These are phyloP conservation scores for Chlorencoelia australis DNA, from an alignment of 2,329 filamentous ascomycete species.

Conservation along the genomic window DNA sequence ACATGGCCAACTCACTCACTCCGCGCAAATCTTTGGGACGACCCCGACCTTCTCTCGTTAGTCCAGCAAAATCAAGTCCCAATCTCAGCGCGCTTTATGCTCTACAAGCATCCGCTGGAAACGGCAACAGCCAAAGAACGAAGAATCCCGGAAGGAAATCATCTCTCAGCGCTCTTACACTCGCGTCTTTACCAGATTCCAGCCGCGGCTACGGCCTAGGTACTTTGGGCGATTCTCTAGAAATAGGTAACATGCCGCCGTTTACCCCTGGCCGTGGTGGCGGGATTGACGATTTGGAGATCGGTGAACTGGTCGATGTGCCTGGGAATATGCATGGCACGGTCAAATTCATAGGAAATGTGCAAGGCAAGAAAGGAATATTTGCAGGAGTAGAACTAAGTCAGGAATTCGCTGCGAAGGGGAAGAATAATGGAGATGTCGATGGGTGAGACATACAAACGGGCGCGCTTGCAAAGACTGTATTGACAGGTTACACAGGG, in stretches of 20 bases:
- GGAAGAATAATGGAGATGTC: constrained; percentile 94
- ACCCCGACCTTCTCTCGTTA: constrained; percentile 23
- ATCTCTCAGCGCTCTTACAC: constrained; percentile 55
- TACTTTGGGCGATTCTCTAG: constrained; percentile 35
- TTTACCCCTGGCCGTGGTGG: constrained; percentile 43
- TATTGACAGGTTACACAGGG: constrained; percentile 30
- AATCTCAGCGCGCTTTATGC: constrained; percentile 38
- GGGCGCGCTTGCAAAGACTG: constrained; percentile 7
- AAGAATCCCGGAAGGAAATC: constrained; percentile 1
- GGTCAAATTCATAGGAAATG: constrained; percentile 78
- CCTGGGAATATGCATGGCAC: constrained; percentile 87
- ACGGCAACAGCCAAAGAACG: constrained; percentile 1
- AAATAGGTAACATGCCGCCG: constrained; percentile 40
- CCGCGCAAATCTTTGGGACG: constrained; percentile 25
- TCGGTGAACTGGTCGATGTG: constrained; percentile 83
- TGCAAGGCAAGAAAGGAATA: constrained; percentile 78
- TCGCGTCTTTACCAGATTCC: constrained; percentile 57
- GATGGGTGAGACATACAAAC: constrained; percentile 59
- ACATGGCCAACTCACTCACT: constrained; percentile 10
- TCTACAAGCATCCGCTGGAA: constrained; percentile 8
- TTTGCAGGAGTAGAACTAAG: constrained; percentile 91
- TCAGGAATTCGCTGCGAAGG: constrained; percentile 66
- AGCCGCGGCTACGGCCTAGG: constrained; percentile 52
- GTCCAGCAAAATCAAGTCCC: constrained; percentile 49
- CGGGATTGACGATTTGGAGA: constrained; percentile 43